These are phyloP conservation scores for Nigrospora sphaerica DNA, from an alignment of 2,329 filamentous ascomycete genomes.

Conservation along the genomic window DNA sequence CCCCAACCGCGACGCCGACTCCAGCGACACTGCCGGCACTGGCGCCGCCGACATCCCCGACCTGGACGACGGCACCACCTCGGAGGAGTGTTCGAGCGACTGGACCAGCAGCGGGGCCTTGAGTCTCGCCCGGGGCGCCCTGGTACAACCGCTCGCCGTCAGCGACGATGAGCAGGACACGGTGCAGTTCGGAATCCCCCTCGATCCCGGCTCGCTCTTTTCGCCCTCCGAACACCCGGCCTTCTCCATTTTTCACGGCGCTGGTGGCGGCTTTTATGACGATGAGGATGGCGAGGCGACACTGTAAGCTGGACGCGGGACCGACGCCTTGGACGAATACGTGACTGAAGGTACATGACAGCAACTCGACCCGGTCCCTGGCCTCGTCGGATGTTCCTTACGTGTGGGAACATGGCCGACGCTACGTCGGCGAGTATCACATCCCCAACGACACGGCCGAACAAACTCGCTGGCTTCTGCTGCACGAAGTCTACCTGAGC, in stretches of 20 bases:
- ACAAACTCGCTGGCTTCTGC: conserved; percentile 53
- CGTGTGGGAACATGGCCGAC: conserved; percentile 52
- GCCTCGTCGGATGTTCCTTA: conserved; percentile 46
- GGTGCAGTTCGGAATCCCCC: conserved; percentile 5
- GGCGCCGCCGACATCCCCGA: neutral
- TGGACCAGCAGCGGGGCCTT: conserved; percentile 18
- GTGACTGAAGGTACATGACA: conserved; percentile 3
- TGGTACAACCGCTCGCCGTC: conserved; percentile 11
- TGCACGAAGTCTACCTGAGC: conserved; percentile 56
- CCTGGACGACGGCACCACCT: neutral
- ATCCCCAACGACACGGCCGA: conserved; percentile 63
- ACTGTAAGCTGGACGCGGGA: conserved; percentile 27
- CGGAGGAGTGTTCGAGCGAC: conserved; percentile 12
- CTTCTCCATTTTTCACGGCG: conserved; percentile 11
- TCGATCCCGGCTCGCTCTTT: conserved; percentile 37
- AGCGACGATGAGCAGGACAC: conserved; percentile 12
- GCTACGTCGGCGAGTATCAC: conserved; percentile 56
- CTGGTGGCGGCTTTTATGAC: neutral
- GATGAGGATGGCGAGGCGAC: conserved; percentile 22
- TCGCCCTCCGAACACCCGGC: conserved; percentile 31
- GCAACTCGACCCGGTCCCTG: conserved; percentile 37
- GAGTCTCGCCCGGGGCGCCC: conserved; percentile 9
- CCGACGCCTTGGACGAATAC: neutral
- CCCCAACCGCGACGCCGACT: neutral
- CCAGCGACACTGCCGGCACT: neutral